Evolutionary conservation across 1,284 basidiomycete species (phyloP).

Genomic region (Singerocomus rubriflavus): DNA sequence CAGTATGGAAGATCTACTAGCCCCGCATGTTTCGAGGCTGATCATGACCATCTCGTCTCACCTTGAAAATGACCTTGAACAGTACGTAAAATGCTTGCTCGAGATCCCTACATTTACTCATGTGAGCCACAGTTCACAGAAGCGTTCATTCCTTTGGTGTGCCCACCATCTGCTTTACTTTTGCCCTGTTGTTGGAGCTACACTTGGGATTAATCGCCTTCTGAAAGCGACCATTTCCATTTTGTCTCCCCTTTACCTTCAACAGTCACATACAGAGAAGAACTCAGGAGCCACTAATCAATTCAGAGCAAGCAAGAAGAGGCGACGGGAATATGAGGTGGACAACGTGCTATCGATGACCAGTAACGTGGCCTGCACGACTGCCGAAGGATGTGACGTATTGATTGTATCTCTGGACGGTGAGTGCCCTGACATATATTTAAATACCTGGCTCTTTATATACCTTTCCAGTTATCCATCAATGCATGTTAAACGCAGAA

Average conservation of each 20-base stretch:
- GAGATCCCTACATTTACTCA: slow-evolving; percentile 1
- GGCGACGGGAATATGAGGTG: slow-evolving; percentile 70
- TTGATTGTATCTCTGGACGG: slow-evolving; percentile 62
- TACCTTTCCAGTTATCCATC: slow-evolving; percentile 43
- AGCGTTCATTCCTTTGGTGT: slow-evolving; percentile 43
- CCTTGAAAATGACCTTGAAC: slow-evolving; percentile 51
- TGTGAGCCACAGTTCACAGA: slow-evolving; percentile 38
- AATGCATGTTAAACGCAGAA: slow-evolving; percentile 47
- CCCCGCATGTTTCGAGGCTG: slow-evolving; percentile 50
- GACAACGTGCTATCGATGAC: slow-evolving; percentile 71
- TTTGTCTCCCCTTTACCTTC: slow-evolving; percentile 48
- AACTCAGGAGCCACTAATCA: slow-evolving; percentile 26
- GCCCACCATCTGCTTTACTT: slow-evolving; percentile 43
- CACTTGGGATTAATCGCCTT: slow-evolving; percentile 51
- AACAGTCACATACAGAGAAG: slow-evolving; percentile 34
- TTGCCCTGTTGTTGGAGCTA: slow-evolving; percentile 47
- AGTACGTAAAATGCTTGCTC: slow-evolving; percentile 41
- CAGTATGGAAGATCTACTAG: slow-evolving; percentile 52
- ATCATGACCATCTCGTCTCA: slow-evolving; percentile 52
- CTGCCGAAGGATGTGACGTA: slow-evolving; percentile 48
- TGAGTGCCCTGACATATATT: slow-evolving; percentile 31
- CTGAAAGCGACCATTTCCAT: slow-evolving; percentile 51
- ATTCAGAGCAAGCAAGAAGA: slow-evolving; percentile 69
- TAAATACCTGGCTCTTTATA: slow-evolving; percentile 8
- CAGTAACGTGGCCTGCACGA: slow-evolving; percentile 47